A percentile compares a stretch with the other conserved stretches of the same genome.
phyloP scores from a whole-genome alignment of 805 yeast genomes.

The Wickerhamomyces tratensis region DNA sequence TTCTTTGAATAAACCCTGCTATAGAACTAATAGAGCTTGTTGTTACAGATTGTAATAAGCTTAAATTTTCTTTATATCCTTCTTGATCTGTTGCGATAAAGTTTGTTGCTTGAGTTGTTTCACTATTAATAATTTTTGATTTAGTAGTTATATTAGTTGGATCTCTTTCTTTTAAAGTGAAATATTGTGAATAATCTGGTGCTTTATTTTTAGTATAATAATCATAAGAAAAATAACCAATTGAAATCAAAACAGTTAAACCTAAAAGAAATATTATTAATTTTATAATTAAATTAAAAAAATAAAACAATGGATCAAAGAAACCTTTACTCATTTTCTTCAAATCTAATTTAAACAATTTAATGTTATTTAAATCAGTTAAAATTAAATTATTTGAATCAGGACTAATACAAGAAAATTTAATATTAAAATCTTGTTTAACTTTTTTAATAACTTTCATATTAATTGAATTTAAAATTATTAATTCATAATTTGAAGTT shows the following conservation, averaged over 20 bases:
- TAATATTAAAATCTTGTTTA: not conserved
- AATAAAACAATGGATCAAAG: not conserved
- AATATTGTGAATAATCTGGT: conserved; percentile 14
- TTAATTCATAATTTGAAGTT: not conserved
- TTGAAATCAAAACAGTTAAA: conserved; percentile 3
- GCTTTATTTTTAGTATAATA: conserved; percentile 2
- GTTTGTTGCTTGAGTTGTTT: no score
- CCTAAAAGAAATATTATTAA: not conserved
- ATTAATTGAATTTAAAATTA: not conserved
- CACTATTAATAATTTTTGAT: no score
- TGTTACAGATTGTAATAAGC: no score
- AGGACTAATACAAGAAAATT: not conserved
- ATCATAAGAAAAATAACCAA: conserved; percentile 8
- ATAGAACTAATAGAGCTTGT: no score
- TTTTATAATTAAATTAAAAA: no score
- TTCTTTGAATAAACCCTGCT: no score
- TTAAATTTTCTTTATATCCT: not conserved
- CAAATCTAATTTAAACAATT: no score
- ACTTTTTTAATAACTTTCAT: not conserved
- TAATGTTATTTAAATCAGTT: not conserved
- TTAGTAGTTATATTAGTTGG: not conserved
- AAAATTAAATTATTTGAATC: not conserved
- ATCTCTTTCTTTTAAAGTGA: conserved; percentile 10
- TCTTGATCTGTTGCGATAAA: not conserved
- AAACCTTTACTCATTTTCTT: not conserved